These are phyloP conservation scores for Dovyalis caffra DNA, from an alignment of 345 rosid genomes.

Conservation along the genomic window DNA sequence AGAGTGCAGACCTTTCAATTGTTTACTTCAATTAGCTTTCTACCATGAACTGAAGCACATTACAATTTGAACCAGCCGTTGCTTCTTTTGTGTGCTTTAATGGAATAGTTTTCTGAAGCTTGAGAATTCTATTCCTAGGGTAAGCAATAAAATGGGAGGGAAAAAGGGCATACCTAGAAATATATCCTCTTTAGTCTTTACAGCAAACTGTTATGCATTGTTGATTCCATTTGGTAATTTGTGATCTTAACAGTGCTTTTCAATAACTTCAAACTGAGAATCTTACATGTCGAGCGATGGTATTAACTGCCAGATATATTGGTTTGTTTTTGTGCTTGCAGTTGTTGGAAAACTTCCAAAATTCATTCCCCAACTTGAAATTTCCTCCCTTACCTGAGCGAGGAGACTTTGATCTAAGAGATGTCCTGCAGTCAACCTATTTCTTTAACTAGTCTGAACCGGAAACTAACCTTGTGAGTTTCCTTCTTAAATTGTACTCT, in stretches of 20 bases:
- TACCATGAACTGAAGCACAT: background rate
- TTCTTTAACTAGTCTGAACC: conserved; percentile 73
- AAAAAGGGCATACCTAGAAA: background rate
- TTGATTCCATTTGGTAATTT: background rate
- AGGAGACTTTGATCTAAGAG: conserved; percentile 88
- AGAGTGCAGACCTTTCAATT: background rate
- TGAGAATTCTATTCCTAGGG: background rate
- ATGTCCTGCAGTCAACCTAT: conserved; percentile 74
- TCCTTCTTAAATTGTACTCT: background rate
- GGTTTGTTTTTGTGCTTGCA: conserved; percentile 41
- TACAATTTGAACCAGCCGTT: background rate
- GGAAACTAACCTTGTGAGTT: background rate
- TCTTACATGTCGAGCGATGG: conserved; percentile 2
- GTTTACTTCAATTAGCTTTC: background rate
- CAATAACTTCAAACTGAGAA: background rate
- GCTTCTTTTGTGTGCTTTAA: background rate
- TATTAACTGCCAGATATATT: conserved; percentile 16
- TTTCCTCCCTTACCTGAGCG: conserved; percentile 93
- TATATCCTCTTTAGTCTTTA: background rate
- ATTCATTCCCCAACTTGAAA: conserved; percentile 59
- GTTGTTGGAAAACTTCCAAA: conserved; percentile 81
- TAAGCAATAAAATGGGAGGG: background rate
- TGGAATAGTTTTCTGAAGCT: background rate
- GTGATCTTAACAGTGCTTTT: background rate
- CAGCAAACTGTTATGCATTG: background rate